Evolutionary conservation across 805 yeast species (phyloP), one percentile per base, ranked within the genome.

Genomic region (Myxozyma sirexii): DNA sequence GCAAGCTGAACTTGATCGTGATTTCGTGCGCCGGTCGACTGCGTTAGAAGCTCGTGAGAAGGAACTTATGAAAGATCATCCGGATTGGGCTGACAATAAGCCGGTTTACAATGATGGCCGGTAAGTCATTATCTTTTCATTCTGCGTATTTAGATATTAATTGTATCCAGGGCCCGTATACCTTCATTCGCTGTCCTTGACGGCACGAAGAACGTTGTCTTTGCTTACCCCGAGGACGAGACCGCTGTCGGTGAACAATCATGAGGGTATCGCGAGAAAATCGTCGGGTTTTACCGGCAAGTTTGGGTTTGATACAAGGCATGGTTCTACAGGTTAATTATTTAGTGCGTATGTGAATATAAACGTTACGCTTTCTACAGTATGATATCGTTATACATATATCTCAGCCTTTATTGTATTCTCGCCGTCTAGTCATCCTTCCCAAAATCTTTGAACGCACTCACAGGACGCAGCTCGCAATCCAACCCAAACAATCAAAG

Each of bases 1-100:
- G 56, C 81, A 84, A 67, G 96, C 96, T 43, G 96, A 90, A 75
- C 84, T 83, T 67, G 96, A 89, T 73, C 81, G 96, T 71, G 88
- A 87, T 68, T 72, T 80, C 43, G 89, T 88, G 43, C 83, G 96
- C 76, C 80, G 96, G 70, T 80, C 82, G 62, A 77, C 76, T 66
- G 82, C 88, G 56, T 84, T 86, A 70, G 77, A 82, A 73, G 82
- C 80, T 69, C 81, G 90, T 76, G 96, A 88, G 77, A 84, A 81
- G 60, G 84, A 81, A 71, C 78, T 84, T 67, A 84, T 84, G 87
- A 76, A 80, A 72, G 80, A 81, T 55, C 84, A 82, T 46, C 81
- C 81, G 44, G 85, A 83, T 72, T 84, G 85, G 84, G 84, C 81
- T 56, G 84, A 81, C 56, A 80, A 80, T 57, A 71, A 77, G 69